Percentiles rank a stretch among this genome's conserved stretches.
Conservation (phyloP, 169 alveolate genomes). For the Perkinsus chesapeaki region DNA sequence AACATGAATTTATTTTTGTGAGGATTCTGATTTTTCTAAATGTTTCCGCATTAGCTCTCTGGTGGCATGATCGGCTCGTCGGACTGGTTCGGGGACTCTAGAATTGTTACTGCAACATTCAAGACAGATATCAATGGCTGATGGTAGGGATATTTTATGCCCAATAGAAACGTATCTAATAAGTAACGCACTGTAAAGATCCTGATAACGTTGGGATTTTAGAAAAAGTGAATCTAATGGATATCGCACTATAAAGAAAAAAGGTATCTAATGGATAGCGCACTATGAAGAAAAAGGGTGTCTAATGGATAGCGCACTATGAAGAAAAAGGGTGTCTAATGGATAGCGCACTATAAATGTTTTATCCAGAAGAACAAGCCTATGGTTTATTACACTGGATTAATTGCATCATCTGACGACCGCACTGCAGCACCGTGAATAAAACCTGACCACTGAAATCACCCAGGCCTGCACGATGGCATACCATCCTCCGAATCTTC, state of each 20-base stretch:
- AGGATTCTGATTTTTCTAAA: neutral
- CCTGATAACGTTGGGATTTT: neutral
- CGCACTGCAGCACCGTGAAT: neutral
- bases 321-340: neutral
- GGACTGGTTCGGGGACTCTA: neutral
- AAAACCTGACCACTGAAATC: neutral
- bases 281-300: neutral
- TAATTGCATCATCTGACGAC: neutral
- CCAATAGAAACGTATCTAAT: neutral
- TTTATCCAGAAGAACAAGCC: neutral
- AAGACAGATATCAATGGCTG: neutral
- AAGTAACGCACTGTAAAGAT: neutral
- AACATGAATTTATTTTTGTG: neutral
- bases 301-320: neutral
- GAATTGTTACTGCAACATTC: neutral
- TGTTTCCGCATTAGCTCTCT: neutral
- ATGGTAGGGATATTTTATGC: neutral
- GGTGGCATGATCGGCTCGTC: neutral
- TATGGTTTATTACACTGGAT: neutral
- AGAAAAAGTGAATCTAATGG: neutral
- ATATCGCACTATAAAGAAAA: neutral
- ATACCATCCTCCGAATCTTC: neutral
- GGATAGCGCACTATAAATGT: neutral
- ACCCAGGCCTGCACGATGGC: neutral
- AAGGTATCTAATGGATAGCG: neutral